Base-by-base conservation (phyloP, 139 green algal species). In the Chlamydomonas sp. region DNA sequence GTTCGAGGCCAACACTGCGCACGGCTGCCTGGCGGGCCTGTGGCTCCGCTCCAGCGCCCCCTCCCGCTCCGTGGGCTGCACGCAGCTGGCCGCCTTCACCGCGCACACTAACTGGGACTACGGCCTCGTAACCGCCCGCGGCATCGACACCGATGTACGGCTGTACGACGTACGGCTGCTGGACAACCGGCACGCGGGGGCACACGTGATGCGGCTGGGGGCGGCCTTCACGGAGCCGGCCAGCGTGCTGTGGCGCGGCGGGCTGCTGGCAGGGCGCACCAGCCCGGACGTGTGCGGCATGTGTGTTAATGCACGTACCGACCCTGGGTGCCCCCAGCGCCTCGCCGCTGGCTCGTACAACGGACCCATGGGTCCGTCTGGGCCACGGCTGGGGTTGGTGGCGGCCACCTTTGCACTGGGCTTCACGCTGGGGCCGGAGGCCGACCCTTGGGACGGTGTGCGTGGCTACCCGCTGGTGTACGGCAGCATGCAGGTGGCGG, bases 41-140 rank as follows among this genome's bases (percentile, higher is more conserved):
- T 72, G 89, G 80, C 80, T 93, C 2, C 61, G 75, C 76, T 85
- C 59, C n/a, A 62, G 18, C 6, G 9, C 49, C 1, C 71, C 84
- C 14, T 84, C 75, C 3, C 18, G 69, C 20, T 49, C n/a, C 7
- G 66, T 63, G 1, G 31, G 62, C 16, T 95, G 93, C 84, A 92
- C 90, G 2, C 64, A 57, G 17, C 64, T 93, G 14, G 58, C 75
- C 7, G 84, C 85, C 79, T 91, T 92, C 77, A 91, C 83, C 6
- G 74, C 84, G 5, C 92, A 90, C 74, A 77, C 91, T 2, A 90
- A 90, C 85, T 95, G 93, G 93, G 93, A 95, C 89, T 95, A 93
- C 77, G 93, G 93, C 59, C 31, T 95, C 15, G 83, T 95, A 73
- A 93, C 87, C 17, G 88, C 90, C 12, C 67, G 77, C 5, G 91